Evolutionary conservation across 306 rosid genomes (phyloP).

Genomic region (Acacia acuminata): DNA sequence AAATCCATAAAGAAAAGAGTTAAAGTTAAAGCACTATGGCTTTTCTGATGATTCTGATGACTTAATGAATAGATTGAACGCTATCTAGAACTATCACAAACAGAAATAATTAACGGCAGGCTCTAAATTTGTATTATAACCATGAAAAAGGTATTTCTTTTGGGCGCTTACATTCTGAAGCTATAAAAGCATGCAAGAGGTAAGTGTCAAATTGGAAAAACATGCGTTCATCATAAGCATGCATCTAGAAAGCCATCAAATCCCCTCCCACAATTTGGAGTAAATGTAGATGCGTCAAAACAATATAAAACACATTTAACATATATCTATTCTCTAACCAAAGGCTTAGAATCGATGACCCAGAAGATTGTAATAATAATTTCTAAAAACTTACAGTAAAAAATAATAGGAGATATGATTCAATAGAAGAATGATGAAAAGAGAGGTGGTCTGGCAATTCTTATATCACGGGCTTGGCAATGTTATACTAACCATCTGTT

Average conservation of each 20-base stretch:
- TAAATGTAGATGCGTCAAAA: not conserved
- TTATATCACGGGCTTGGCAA: not conserved
- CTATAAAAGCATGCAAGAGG: not conserved
- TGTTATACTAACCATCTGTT: conserved; percentile 80
- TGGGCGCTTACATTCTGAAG: not conserved
- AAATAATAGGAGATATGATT: not conserved
- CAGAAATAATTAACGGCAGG: not conserved
- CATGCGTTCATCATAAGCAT: not conserved
- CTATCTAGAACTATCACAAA: conserved; percentile 13
- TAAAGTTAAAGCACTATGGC: not conserved
- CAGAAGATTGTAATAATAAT: not conserved
- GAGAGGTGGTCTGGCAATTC: conserved; percentile 10
- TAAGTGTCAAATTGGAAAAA: not conserved
- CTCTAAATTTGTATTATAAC: not conserved
- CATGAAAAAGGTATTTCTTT: not conserved
- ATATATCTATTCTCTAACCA: not conserved
- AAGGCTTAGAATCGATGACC: not conserved
- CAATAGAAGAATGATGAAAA: conserved; percentile 6
- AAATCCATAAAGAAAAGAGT: conserved; percentile 7
- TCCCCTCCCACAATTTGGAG: not conserved
- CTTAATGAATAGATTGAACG: conserved; percentile 16
- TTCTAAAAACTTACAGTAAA: not conserved
- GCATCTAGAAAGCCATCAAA: not conserved
- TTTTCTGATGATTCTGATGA: conserved; percentile 11
- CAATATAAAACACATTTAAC: not conserved